Conservation (phyloP, 768 basidiomycete genomes). For the Lactifluus volemus region DNA sequence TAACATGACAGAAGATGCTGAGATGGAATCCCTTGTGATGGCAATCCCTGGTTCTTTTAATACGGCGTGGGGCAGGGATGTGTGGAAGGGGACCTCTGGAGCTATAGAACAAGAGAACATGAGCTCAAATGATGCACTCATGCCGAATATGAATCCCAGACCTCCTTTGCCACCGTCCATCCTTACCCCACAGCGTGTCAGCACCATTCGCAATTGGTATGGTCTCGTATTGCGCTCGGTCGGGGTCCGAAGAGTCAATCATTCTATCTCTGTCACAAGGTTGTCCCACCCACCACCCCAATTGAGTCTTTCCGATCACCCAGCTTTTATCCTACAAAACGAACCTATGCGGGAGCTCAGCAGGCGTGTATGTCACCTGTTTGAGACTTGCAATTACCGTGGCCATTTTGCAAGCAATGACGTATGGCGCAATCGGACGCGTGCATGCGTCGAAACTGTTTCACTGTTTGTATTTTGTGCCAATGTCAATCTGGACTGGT, state of each 20-base stretch:
- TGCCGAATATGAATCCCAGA: not conserved
- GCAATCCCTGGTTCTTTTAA: not conserved
- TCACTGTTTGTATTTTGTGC: not conserved
- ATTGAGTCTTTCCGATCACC: not conserved
- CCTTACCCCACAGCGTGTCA: no score
- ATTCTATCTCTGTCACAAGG: not conserved
- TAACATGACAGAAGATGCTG: not conserved
- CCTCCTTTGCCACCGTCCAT: not conserved
- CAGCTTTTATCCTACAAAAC: not conserved
- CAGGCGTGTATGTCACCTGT: not conserved
- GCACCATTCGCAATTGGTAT: no score
- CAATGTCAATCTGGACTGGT: not conserved
- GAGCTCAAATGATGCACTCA: no score
- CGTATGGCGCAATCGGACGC: not conserved
- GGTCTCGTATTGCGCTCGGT: no score
- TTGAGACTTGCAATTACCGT: constrained; percentile 4
- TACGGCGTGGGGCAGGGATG: not conserved
- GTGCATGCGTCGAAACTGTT: not conserved
- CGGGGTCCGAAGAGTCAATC: not conserved
- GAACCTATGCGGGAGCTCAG: not conserved
- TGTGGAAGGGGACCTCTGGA: not conserved
- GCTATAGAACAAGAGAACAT: not conserved
- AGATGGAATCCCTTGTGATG: not conserved
- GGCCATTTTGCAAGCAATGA: not conserved
- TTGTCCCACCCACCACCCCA: no score